Percentiles rank a stretch among this genome's conserved stretches.
These are phyloP conservation scores for Aspergillus coremiiformis DNA, from an alignment of 495 filamentous ascomycete species.

Conservation along the genomic window DNA sequence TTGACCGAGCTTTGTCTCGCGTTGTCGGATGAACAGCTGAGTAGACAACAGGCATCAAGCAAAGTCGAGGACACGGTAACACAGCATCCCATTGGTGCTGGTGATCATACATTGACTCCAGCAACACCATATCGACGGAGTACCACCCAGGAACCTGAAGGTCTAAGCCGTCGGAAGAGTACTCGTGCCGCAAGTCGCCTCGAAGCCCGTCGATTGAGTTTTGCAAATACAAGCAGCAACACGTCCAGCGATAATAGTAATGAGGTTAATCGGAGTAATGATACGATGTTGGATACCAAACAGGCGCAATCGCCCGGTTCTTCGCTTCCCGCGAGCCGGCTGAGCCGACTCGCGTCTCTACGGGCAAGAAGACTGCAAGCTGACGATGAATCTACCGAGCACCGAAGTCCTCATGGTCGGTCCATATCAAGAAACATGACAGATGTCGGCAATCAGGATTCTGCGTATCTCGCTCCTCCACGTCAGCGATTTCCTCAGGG, in stretches of 20 bases:
- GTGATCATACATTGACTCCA: slow-evolving; percentile 27
- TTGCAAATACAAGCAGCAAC: slow-evolving; percentile 39
- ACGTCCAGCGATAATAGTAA: slow-evolving; percentile 3
- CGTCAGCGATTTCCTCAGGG: slow-evolving; percentile 38
- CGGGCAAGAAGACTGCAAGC: slow-evolving; percentile 27
- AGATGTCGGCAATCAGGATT: slow-evolving; percentile 27
- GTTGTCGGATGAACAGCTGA: slow-evolving; percentile 49
- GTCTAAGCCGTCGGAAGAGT: slow-evolving; percentile 30
- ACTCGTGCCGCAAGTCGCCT: slow-evolving; percentile 61
- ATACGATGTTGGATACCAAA: slow-evolving; percentile 18
- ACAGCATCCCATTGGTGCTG: slow-evolving; percentile 23
- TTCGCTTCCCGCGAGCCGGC: slow-evolving; percentile 26
- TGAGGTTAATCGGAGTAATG: slow-evolving; percentile 1
- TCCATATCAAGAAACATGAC: slow-evolving; percentile 36
- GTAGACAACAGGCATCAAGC: slow-evolving; percentile 23
- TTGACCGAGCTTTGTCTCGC: slow-evolving; percentile 89
- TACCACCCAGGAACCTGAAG: slow-evolving; percentile 39
- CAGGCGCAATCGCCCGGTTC: slow-evolving; percentile 23
- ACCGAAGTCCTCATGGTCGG: slow-evolving; percentile 19
- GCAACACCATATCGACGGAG: slow-evolving; percentile 29
- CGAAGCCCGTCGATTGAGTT: slow-evolving; percentile 62
- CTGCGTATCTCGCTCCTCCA: slow-evolving; percentile 23
- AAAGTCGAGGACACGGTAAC: slow-evolving; percentile 18
- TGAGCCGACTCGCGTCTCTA: slow-evolving; percentile 35
- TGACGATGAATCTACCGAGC: slow-evolving; percentile 28